Evolutionary conservation across 345 rosid genomes (phyloP).

Genomic region (Leavenworthia alabamica): DNA sequence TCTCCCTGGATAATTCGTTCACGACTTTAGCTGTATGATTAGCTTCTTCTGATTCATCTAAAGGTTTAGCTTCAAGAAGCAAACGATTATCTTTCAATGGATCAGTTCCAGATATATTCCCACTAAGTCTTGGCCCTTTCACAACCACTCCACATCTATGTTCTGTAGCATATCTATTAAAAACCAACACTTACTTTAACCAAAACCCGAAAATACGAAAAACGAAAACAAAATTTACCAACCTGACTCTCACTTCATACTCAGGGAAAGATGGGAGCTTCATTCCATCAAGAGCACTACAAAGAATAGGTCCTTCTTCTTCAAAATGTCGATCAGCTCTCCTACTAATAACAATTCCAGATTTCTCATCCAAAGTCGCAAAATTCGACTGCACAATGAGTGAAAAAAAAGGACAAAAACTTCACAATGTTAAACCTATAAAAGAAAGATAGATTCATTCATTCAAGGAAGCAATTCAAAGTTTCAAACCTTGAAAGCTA

Average conservation of each 20-base stretch:
- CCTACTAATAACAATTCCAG: slow-evolving; percentile 73
- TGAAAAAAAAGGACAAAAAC: neutral
- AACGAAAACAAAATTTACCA: neutral
- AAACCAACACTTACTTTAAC: neutral
- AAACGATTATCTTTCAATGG: slow-evolving; percentile 83
- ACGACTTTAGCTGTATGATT: slow-evolving; percentile 74
- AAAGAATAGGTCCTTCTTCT: slow-evolving; percentile 94
- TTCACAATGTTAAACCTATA: neutral
- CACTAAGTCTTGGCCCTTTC: slow-evolving; percentile 81
- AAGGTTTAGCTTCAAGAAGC: slow-evolving; percentile 67
- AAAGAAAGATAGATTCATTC: neutral
- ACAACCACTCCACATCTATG: slow-evolving; percentile 98
- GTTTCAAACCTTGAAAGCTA: slow-evolving; percentile 52
- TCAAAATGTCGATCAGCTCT: slow-evolving; percentile 98
- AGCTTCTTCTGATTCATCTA: slow-evolving; percentile 85
- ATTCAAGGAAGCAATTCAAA: neutral
- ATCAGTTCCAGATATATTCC: slow-evolving; percentile 95
- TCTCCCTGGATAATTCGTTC: slow-evolving; percentile 79
- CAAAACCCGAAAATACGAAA: neutral
- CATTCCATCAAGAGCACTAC: slow-evolving; percentile 85
- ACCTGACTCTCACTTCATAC: slow-evolving; percentile 97
- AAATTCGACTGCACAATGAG: slow-evolving; percentile 65
- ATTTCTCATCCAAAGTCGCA: slow-evolving; percentile 85
- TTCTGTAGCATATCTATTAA: slow-evolving; percentile 76
- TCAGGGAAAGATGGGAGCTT: slow-evolving; percentile 80